Evolutionary conservation across 2,329 filamentous ascomycete species (phyloP).

Genomic region (Colletotrichum sp.): DNA sequence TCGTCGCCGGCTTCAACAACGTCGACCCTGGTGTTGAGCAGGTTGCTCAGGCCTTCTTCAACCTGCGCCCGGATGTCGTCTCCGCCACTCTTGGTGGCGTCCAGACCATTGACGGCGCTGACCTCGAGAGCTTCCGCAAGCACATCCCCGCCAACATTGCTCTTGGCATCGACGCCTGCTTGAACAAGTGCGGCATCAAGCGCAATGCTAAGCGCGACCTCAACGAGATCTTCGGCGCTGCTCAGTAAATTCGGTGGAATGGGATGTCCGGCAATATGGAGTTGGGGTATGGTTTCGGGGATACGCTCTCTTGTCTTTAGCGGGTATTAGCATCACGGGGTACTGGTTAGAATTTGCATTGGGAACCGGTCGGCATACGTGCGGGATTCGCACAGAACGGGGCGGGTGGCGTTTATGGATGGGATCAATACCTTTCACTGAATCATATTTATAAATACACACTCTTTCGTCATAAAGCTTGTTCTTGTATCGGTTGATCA

Average conservation of each 20-base stretch:
- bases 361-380: neutral
- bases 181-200: constrained; percentile 50
- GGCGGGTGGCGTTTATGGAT: neutral
- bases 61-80: constrained; percentile 42
- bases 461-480: neutral
- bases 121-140: constrained; percentile 42
- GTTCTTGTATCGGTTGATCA: too few species aligned
- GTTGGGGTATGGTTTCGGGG: neutral
- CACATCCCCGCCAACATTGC: constrained; percentile 54
- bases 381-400: neutral
- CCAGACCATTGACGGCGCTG: constrained; percentile 39
- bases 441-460: neutral
- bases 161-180: constrained; percentile 53
- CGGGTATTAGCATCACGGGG: neutral
- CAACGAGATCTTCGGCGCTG: constrained; percentile 20
- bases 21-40: constrained; percentile 51
- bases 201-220: constrained; percentile 36
- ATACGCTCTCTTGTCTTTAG: neutral
- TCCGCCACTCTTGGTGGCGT: constrained; percentile 41
- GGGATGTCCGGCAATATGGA: neutral
- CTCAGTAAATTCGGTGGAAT: neutral
- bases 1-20: constrained; percentile 51
- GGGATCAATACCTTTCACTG: neutral
- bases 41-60: constrained; percentile 51
- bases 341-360: neutral